Evolutionary conservation across 768 basidiomycete genomes (phyloP), one percentile per base, ranked within the genome.

Genomic region (Fomitopsis serialis): DNA sequence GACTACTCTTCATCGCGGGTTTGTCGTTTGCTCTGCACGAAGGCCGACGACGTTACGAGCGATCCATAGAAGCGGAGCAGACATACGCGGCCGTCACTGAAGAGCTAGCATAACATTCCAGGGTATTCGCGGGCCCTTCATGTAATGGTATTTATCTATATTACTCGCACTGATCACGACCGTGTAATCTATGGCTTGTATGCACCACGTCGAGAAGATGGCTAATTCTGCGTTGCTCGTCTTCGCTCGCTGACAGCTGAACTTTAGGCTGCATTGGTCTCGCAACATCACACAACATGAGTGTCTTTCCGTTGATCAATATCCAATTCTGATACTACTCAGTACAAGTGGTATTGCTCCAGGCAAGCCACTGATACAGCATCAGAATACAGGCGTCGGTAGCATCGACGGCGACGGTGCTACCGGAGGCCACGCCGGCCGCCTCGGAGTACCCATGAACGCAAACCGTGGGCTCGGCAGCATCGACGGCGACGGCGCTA

Each of bases 1-100:
- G 85, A 27, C 75, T 98, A 2, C 66, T 98, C 23, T 69, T 72
- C 12, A 72, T 97, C 45, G 92, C 81, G 1, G 80, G 63, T 6
- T 72, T 76, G 7, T 89, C 89, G 45, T 79, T 89, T 61, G 63
- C 62, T 25, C 44, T 91, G 59, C 94, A 98, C 65, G 92, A 97
- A 72, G 80, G 71, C 19, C 72, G 95, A 63, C 74, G 94, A 63
- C 72, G 78, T 57, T 93, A 84, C 62, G 94, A 97, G 70, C 74
- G 91, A 49, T 71, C 73, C 63, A 63, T 78, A 54, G 79, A 81
- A 52, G 78, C 73, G 36, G 77, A 80, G 34, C 73, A 76, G 62
- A 79, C 73, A 12, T 84, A 76, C 63, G 70, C 68, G 45, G 67
- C 61, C 24, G 73, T 71, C 12, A 78, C 78, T 68, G 84, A 82